These are phyloP conservation scores for Fusarium papillatum DNA, from an alignment of 2,329 filamentous ascomycete genomes.

Conservation along the genomic window DNA sequence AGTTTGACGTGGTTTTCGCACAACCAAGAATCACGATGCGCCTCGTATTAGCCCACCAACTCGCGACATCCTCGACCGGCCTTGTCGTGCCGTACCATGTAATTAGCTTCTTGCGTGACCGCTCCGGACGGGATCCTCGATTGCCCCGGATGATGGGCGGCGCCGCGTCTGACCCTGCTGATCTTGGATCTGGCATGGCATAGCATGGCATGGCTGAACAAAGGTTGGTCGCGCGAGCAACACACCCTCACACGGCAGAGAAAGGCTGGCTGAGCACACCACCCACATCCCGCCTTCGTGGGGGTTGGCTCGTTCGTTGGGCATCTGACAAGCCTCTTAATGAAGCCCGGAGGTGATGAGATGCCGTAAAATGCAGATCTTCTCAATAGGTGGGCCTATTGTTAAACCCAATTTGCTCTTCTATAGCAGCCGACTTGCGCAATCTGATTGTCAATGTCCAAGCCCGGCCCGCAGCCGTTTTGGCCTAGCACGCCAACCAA, in stretches of 20 bases:
- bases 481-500: background rate
- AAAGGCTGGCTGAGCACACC: conserved; percentile 8
- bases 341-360: background rate
- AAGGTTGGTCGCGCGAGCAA: conserved; percentile 7
- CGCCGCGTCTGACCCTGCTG: background rate
- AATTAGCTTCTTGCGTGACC: background rate
- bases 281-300: conserved; percentile 23
- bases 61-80: background rate
- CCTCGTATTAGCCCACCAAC: background rate
- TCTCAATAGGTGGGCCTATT: conserved; percentile 14
- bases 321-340: background rate
- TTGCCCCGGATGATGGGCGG: conserved; percentile 10
- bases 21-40: background rate
- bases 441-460: conserved; percentile 1
- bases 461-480: conserved; percentile 25
- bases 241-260: conserved; percentile 13
- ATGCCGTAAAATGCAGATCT: background rate
- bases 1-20: conserved; percentile 17
- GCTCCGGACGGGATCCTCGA: conserved; percentile 3
- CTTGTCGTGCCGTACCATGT: background rate
- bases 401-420: background rate
- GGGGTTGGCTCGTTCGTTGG: conserved; percentile 3
- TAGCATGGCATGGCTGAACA: conserved; percentile 8
- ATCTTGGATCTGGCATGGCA: conserved; percentile 18
- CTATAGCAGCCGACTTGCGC: background rate